phyloP scores from a whole-genome alignment of 495 filamentous ascomycete species.

The Neurospora sp. region DNA sequence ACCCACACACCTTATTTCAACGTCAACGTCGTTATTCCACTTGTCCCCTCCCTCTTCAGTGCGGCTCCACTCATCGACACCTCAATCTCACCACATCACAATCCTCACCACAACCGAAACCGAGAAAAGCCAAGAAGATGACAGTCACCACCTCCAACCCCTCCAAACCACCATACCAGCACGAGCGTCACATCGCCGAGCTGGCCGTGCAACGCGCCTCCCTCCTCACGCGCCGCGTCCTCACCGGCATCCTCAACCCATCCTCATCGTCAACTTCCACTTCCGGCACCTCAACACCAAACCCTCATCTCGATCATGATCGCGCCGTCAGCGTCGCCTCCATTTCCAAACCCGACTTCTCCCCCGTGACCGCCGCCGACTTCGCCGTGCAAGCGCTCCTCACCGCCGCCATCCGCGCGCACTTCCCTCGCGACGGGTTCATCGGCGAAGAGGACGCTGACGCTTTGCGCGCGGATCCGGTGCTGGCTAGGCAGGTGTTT shows the following conservation, averaged over 20 bases:
- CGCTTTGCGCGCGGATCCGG: slow-evolving; percentile 33
- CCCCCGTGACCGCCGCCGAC: slow-evolving; percentile 48
- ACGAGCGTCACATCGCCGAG: slow-evolving; percentile 40
- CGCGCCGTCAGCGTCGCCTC: slow-evolving; percentile 5
- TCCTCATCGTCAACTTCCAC: background rate
- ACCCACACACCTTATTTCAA: background rate
- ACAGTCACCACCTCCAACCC: background rate
- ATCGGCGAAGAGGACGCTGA: slow-evolving; percentile 45
- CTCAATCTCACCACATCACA: background rate
- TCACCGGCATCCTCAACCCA: slow-evolving; percentile 29
- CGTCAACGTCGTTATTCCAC: background rate
- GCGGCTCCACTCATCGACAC: background rate
- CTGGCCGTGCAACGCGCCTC: slow-evolving; percentile 46
- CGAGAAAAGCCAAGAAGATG: background rate
- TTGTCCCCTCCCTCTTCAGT: background rate
- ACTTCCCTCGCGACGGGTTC: slow-evolving; percentile 41
- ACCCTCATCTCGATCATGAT: background rate
- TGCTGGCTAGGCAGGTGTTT: slow-evolving; percentile 39
- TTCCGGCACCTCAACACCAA: background rate
- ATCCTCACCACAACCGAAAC: background rate
- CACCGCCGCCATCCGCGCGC: slow-evolving; percentile 39
- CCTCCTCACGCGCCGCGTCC: slow-evolving; percentile 42
- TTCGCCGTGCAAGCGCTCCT: slow-evolving; percentile 48
- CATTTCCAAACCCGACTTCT: slow-evolving; percentile 41
- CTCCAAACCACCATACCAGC: slow-evolving; percentile 20